Percentiles rank a stretch among this genome's conserved stretches.
Conservation (phyloP, 2,329 filamentous ascomycete genomes). For the Cytospora paraplurivora region DNA sequence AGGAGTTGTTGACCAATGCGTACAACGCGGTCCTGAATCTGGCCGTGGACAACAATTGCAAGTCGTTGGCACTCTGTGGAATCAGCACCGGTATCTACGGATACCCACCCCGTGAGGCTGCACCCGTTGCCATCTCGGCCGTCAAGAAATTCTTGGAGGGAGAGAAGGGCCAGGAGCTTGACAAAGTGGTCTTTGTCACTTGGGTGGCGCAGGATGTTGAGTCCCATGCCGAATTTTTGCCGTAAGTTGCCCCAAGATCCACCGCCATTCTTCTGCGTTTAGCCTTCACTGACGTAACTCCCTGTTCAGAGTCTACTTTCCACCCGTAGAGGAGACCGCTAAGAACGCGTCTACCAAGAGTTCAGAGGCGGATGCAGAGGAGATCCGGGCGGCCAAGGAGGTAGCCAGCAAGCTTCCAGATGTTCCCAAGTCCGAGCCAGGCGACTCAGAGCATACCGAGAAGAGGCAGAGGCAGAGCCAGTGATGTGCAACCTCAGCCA, state of each 20-base stretch:
- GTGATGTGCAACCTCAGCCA: background rate
- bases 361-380: conserved; percentile 13
- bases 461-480: conserved; percentile 35
- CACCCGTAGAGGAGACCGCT: conserved; percentile 32
- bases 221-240: conserved; percentile 70
- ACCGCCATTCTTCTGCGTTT: too few relatives aligned
- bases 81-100: conserved; percentile 91
- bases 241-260: conserved; percentile 58
- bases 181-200: conserved; percentile 81
- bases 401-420: conserved; percentile 35
- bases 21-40: conserved; percentile 73
- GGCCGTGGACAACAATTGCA: conserved; percentile 67
- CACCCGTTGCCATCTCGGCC: conserved; percentile 66
- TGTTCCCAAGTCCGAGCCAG: conserved; percentile 35
- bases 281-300: background rate
- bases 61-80: conserved; percentile 77
- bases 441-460: conserved; percentile 30
- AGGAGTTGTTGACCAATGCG: conserved; percentile 58
- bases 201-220: conserved; percentile 77
- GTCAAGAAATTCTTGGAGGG: conserved; percentile 58
- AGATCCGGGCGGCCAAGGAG: conserved; percentile 31
- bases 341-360: conserved; percentile 11
- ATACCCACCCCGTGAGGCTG: conserved; percentile 76
- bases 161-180: conserved; percentile 53
- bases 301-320: conserved; percentile 35